Evolutionary conservation across 2,329 filamentous ascomycete genomes (phyloP), one percentile per base, ranked within the genome.

Genomic region (Colletotrichum navitas): DNA sequence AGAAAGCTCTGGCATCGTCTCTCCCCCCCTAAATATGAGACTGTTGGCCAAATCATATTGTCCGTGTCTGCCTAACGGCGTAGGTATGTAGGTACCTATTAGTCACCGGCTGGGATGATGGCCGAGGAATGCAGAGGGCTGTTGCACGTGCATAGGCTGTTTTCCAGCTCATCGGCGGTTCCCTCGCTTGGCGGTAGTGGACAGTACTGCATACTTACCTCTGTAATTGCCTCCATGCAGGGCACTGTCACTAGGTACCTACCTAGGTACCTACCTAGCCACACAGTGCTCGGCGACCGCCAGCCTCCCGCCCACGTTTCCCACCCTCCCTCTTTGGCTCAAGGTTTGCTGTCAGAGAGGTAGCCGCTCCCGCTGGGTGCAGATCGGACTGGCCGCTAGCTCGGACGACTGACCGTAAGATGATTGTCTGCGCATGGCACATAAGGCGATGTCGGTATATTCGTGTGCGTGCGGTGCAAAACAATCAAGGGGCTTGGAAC

Each of bases 361-460:
- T 39, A 47, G 47, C 59, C 59, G 61, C 39, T 67, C 47, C 65
- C 58, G 63, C 39, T 49, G 24, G 24, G 51, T 29, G 45, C 41
- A 68, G 32, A 62, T 71, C 51, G 68, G 68, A 68, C 64, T 68
- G 58, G 32, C 68, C 64, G 64, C 36, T 41, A 59, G 68, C 68
- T 71, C 64, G 52, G 64, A 70, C 67, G 64, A 67, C 41, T 36
- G 45, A 47, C 45, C 14, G 43, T 54, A 49, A 47, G 51, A 67
- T 56, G 52, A 49, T 47, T 43, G 45, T 51, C 36, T 63, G 47
- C 36, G 18, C 32, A 29, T 24, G 18, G 32, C 49, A 34, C 41
- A 45, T 26, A 26, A 61, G 11, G 43, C 29, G 43, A 45, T 24
- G 49, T 51, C 24, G 49, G 54, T 24, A 6, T 24, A 12, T 39